Evolutionary conservation across 2,329 filamentous ascomycete genomes (phyloP), one percentile per base, ranked within the genome.

Genomic region (Aspergillus hortae): DNA sequence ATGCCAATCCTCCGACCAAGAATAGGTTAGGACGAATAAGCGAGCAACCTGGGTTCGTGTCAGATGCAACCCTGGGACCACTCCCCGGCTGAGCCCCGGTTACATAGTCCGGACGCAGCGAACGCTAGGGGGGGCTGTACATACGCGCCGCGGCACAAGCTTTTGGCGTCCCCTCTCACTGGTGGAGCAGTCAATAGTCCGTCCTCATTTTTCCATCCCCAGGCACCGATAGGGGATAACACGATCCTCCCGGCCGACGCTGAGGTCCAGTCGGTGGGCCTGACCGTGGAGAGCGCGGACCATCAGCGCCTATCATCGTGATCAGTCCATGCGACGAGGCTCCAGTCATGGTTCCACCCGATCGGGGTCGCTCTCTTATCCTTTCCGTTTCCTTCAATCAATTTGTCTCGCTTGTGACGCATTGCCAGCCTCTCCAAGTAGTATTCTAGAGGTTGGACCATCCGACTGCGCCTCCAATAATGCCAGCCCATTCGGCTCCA

Each of bases 311-410:
- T 52, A 55, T 55, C 49, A 55, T 25, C 15, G 17, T 38, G 23
- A 38, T 21, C 36, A 15, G 11, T 47, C 35, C n/a, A 23, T 40
- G 35, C 32, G 45, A 27, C 33, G 32, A 25, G 45, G 52, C 55
- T 53, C 52, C 55, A 57, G 48, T 51, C 45, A 23, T 41, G 53
- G 48, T 48, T 56, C 58, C 53, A 56, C 53, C 44, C 36, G 52
- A 54, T 57, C 51, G 53, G 42, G 52, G 46, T 43, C 43, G 48
- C 38, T 46, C 52, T 49, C 51, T 50, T 38, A 44, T 48, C 46
- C 47, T 23, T 38, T 40, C 33, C 25, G 44, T 10, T 47, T 58
- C 57, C 44, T 49, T 58, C 58, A 60, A 60, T 60, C 58, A 57
- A 42, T 51, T 51, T 58, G 57, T 57, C 55, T 50, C 41, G 49